A percentile compares a stretch with the other conserved stretches of the same genome.
phyloP scores from a whole-genome alignment of 257 asterid genomes.

The Coffea eugenioides region DNA sequence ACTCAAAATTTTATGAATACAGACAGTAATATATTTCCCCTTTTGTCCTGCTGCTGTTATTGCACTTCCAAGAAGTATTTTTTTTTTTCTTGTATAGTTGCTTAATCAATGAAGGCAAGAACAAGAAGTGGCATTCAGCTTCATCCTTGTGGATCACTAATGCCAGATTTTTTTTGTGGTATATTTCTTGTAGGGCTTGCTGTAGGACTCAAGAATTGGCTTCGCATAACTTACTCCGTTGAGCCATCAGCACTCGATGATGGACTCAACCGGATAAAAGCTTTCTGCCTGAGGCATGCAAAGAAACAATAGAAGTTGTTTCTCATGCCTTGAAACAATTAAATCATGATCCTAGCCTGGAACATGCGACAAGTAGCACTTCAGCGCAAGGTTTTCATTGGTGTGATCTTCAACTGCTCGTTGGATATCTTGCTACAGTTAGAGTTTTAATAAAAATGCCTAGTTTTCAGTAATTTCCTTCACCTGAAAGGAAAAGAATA shows the following conservation, averaged over 20 bases:
- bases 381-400: background rate
- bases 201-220: conserved; percentile 78
- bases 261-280: conserved; percentile 55
- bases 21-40: background rate
- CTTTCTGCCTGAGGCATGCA: conserved; percentile 59
- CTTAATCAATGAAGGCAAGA: too few relatives aligned
- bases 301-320: conserved; percentile 51
- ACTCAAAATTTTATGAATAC: too few relatives aligned
- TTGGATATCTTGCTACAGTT: conserved; percentile 20
- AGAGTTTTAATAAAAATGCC: background rate
- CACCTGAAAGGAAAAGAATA: background rate
- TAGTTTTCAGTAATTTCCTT: conserved; percentile 12
- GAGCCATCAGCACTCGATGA: conserved; percentile 70
- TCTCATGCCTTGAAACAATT: background rate
- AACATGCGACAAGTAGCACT: background rate
- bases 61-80: background rate
- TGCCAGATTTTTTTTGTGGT: conserved; percentile 1
- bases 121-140: background rate
- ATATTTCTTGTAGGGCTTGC: conserved; percentile 48
- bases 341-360: background rate
- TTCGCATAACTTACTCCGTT: conserved; percentile 63
- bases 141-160: background rate
- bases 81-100: too few relatives aligned
- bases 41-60: background rate
- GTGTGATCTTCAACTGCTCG: conserved; percentile 22